Evolutionary conservation across 2,329 filamentous ascomycete species (phyloP), one percentile per base, ranked within the genome.

Genomic region (Tolypocladium ovalisporum): DNA sequence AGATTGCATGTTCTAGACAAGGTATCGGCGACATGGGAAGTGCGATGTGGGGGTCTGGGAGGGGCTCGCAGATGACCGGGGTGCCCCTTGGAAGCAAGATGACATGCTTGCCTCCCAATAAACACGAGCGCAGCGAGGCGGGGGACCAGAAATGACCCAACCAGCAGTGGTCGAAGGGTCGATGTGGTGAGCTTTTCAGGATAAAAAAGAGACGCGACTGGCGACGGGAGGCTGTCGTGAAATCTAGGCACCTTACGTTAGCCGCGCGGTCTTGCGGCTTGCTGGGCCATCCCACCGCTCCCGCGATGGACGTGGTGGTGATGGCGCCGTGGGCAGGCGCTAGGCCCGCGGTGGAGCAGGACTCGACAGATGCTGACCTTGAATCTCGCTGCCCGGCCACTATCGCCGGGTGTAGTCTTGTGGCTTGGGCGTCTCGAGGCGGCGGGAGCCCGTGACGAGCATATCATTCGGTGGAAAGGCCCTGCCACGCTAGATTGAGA

Each of bases 141-240:
- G 54, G 34, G 58, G 64, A 65, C 65, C 63, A 59, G 63, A 62
- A 60, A 67, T 67, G 66, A 67, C 66, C 67, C 67, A 67, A 64
- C 58, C 55, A 54, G 56, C 24, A 9, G 36, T 19, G 32, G n/a
- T 19, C 6, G 3, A 10, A 22, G 47, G 47, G 9, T 5, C 17
- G 22, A 10, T 15, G 9, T 34, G 47, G 27, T n/a, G 17, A 51
- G 47, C n/a, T 17, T 34, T 9, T 32, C 29, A 19, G 13, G 29
- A 32, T 17, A n/a, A 19, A 8, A 5, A 10, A n/a, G 47, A 34
- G 47, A 22, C 29, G 47, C 29, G 15, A 24, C 17, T 10, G 22
- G 15, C 40, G 22, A 24, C 40, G 47, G 3, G 27, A 34, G 8
- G 29, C 13, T 22, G 47, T 32, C 27, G 47, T 47, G 8, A 15